These are phyloP conservation scores for Fraxinus greggii DNA, from an alignment of 305 asterid genomes.

Conservation along the genomic window DNA sequence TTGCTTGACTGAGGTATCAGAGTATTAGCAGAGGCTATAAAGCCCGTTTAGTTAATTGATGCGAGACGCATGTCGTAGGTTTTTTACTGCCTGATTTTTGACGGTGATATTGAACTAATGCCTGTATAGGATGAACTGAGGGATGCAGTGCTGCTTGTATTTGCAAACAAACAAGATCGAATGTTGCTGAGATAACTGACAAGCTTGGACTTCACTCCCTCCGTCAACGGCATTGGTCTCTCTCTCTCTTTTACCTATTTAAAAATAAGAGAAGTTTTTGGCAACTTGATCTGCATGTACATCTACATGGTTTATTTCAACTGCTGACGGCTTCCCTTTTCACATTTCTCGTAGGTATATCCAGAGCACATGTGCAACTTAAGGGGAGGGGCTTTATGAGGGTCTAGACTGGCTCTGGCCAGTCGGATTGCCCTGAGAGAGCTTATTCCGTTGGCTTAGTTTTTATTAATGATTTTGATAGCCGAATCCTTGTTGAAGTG, in stretches of 20 bases:
- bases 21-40: not conserved
- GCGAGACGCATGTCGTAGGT: not conserved
- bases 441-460: not conserved
- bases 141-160: conserved; percentile 82
- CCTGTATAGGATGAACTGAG: conserved; percentile 74
- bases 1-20: not conserved
- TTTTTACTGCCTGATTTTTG: conserved; percentile 6
- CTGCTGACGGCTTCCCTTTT: not conserved
- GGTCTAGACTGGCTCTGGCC: conserved; percentile 73
- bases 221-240: conserved; percentile 88
- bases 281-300: not conserved
- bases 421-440: not conserved
- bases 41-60: not conserved
- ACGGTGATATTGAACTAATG: not conserved
- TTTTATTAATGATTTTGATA: not conserved
- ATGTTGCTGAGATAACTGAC: conserved; percentile 92
- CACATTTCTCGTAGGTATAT: conserved; percentile 53
- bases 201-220: conserved; percentile 91
- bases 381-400: conserved; percentile 76
- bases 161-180: conserved; percentile 97
- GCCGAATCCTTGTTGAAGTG: not conserved
- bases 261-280: not conserved
- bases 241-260: not conserved
- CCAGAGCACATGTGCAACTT: conserved; percentile 78
- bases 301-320: not conserved